Evolutionary conservation across 352 stramenopile species (phyloP), one percentile per base, ranked within the genome.

Genomic region (Achlya hypogyna): DNA sequence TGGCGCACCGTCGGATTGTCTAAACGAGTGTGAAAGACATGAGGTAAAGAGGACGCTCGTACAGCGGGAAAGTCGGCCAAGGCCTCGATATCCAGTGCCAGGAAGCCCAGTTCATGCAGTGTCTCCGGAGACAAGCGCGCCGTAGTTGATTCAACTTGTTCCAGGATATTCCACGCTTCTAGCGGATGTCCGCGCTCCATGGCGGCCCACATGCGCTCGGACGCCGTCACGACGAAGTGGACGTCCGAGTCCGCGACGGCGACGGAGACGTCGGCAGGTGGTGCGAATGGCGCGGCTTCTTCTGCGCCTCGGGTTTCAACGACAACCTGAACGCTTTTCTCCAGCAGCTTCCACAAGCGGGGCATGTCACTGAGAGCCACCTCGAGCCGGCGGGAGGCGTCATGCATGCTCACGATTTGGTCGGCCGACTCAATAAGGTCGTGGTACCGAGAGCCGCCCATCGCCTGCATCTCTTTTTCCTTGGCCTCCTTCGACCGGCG

Each of bases 351-450:
- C 86, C 86, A 95, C 66, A 86, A 79, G n/a, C 80, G 70, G 0
- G 86, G 83, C 86, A 95, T 91, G 63, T 95, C 84, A 63, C 89
- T 84, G 12, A 95, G 73, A 18, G 84, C 87, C 35, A 78, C 74
- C 51, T 92, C 84, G 18, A 95, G 77, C n/a, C 78, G 78, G 63
- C 93, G 69, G 12, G 87, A 84, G 1, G 84, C 82, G 62, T 93
- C 91, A 68, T 96, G 88, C 90, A 97, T 97, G 34, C 78, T 93
- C 14, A 96, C 82, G 51, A 97, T 96, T 69, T 91, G 91, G 74
- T 97, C 90, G 1, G 90, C 90, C 32, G 89, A 96, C 63, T 97
- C 88, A 68, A 97, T 97, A 14, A 97, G 75, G 64, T 97, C 89
- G 31, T 93, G 88, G 52, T 97, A 97, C 4, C 89, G 74, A 40